These are phyloP conservation scores for Auricularia sp. DNA, from an alignment of 768 basidiomycete genomes.

Conservation along the genomic window DNA sequence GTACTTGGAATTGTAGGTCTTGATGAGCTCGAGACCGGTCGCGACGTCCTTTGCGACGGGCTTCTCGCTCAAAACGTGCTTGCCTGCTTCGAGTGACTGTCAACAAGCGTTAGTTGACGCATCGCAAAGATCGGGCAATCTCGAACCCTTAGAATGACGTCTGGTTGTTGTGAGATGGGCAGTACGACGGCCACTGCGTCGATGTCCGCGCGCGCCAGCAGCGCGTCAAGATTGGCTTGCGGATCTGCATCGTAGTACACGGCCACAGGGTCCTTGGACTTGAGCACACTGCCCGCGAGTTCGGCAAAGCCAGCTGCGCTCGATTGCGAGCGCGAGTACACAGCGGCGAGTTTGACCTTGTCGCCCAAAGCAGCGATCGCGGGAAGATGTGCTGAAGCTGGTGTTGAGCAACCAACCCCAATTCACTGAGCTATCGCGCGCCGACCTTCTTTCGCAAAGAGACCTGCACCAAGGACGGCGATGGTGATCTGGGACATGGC, in stretches of 20 bases:
- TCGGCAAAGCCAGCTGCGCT: slow-evolving; percentile 44
- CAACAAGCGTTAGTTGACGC: not conserved
- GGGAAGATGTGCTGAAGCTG: slow-evolving; percentile 60
- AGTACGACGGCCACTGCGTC: slow-evolving; percentile 63
- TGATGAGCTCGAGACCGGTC: slow-evolving; percentile 52
- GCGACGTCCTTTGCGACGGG: slow-evolving; percentile 67
- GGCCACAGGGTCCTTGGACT: slow-evolving; percentile 30
- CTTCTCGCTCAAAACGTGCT: slow-evolving; percentile 85
- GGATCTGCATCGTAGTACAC: slow-evolving; percentile 45
- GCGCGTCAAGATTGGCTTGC: slow-evolving; percentile 37
- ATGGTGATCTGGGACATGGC: slow-evolving; percentile 40
- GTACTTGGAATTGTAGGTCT: slow-evolving; percentile 52
- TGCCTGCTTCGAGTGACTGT: slow-evolving; percentile 54
- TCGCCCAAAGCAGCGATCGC: slow-evolving; percentile 48
- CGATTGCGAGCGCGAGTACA: slow-evolving; percentile 71
- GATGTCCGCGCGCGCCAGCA: slow-evolving; percentile 62
- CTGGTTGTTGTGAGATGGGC: slow-evolving; percentile 68
- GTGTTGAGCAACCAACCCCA: not conserved
- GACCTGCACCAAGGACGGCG: slow-evolving; percentile 73
- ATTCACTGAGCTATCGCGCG: slow-evolving; percentile 8
- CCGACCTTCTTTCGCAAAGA: slow-evolving; percentile 67
- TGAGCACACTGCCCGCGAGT: slow-evolving; percentile 32
- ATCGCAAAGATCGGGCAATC: not conserved
- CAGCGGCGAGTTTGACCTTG: slow-evolving; percentile 44
- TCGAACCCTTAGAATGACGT: slow-evolving; percentile 41